Evolutionary conservation across 352 stramenopile species (phyloP).

Genomic region (Phytophthora uliginosa): DNA sequence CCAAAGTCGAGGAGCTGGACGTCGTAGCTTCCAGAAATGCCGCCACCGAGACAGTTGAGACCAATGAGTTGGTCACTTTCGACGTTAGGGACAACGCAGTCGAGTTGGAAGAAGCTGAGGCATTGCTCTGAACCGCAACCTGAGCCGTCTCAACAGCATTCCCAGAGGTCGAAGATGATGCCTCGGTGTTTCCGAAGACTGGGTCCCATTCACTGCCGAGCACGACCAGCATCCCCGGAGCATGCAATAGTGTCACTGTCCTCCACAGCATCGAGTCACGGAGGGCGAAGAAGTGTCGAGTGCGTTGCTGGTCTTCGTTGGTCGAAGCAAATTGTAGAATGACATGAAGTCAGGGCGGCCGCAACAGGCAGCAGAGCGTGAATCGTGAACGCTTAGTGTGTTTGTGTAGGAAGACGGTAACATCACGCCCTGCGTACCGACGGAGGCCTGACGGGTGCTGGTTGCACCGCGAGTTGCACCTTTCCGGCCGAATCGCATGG

Average conservation of each 20-base stretch:
- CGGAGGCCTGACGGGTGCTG: slow-evolving; percentile 21
- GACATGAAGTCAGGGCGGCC: slow-evolving; percentile 6
- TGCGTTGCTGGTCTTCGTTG: slow-evolving; percentile 18
- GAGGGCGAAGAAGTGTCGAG: not conserved
- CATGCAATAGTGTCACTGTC: slow-evolving; percentile 14
- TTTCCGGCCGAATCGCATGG: slow-evolving; percentile 12
- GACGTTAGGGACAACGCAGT: slow-evolving; percentile 8
- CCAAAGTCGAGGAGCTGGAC: slow-evolving; percentile 4
- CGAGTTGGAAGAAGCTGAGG: slow-evolving; percentile 15
- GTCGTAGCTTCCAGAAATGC: not conserved
- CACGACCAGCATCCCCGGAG: not conserved
- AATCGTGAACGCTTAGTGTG: not conserved
- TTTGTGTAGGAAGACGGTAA: not conserved
- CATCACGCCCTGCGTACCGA: slow-evolving; percentile 7
- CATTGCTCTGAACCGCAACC: not conserved
- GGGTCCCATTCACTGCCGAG: slow-evolving; percentile 23
- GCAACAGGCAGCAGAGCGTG: slow-evolving; percentile 1
- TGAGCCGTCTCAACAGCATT: slow-evolving; percentile 5
- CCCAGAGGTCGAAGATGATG: slow-evolving; percentile 9
- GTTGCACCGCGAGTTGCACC: slow-evolving; percentile 21
- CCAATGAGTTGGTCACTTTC: not conserved
- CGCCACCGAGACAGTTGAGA: slow-evolving; percentile 1
- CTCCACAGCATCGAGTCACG: slow-evolving; percentile 21
- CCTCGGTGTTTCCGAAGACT: slow-evolving; percentile 16
- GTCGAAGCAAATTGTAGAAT: slow-evolving; percentile 36